Evolutionary conservation across 1,139 yeast genomes (phyloP), one percentile per base, ranked within the genome.

Genomic region (Diutina pseudorugosa): DNA sequence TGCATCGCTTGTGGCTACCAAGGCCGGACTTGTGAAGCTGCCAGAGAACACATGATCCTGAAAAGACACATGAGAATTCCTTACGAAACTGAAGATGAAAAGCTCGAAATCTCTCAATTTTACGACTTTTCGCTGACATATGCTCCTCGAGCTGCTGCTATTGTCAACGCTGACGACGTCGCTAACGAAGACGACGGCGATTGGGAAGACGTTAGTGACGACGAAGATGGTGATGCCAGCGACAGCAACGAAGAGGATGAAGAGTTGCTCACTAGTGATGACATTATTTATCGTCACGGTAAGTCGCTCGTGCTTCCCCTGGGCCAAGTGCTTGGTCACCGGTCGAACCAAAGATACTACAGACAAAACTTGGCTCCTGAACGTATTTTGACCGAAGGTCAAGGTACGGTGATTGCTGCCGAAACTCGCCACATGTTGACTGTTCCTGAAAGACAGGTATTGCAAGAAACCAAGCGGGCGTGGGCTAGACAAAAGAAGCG

Each of bases 1-100:
- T 93, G 99, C 66, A 69, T 93, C 52, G 79, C 83, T 52, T 93
- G 99, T 66, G 73, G 74, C 51, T 94, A 84, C 65, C 90, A 88
- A 66, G 98, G 98, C 7, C 78, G 79, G 59, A 80, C 82, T 53
- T 65, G 91, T 41, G 95, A 88, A 62, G 88, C 96, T 54, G 93
- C 88, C 7, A 82, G 97, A 59, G 95, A 90, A 47, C 99, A 93
- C 65, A 85, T 91, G 89, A 63, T 75, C 7, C 77, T 85, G 20
- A 93, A 93, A 67, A 80, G 90, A 57, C 99, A 93, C 65, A 85
- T 91, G 72, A 79, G 81, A 64, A 77, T 93, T 54, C 98, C 98
- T 0, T 94, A 88, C 66, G 98, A 93, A 60, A 69, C 80, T 0
- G 86, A 82, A 56, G 85, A 85, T 54, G 95, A 93, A 63, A 85